Base-by-base conservation (phyloP, 2,329 filamentous ascomycete genomes). In the Diaporthe sp. region DNA sequence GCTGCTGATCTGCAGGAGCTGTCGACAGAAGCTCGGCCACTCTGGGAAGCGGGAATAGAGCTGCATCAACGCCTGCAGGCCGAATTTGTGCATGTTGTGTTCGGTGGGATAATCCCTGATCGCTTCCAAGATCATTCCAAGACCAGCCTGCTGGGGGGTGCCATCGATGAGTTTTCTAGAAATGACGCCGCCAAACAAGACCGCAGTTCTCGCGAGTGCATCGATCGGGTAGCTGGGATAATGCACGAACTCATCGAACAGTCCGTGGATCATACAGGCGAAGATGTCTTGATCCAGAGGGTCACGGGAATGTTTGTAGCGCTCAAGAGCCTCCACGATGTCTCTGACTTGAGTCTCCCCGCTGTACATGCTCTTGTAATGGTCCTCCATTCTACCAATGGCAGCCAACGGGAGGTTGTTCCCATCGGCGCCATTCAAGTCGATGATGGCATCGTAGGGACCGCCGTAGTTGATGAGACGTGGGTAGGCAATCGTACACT, bases 311-410 rank as follows among this genome's bases (percentile, higher is more conserved):
- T 92, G 92, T 83, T 99, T 98, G 86, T 98, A 98, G 74, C 91
- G 90, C 78, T 95, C 93, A 81, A 99, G 90, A 53, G 95, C 91
- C 77, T 94, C 92, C 71, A 99, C 94, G 78, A 99, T 94, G 73
- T 95, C 92, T 73, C 95, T 92, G 25, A 98, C 94, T 77, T 96
- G 93, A 28, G 96, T 92, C 79, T 98, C 95, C 78, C 95, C 94
- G 78, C 95, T 94, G 82, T 99, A 99, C 96, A 99, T 98, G 81
- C 94, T 94, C 85, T 98, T 98, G 84, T 98, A 99, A 78, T 98
- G 93, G 79, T 98, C 95, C 81, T 98, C 96, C 97, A 99, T 99
- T 83, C 95, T 94, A 78, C 90, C 92, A 79, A 98, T 96, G 72
- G 96, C 95, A 31, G 92, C 92, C 28, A 90, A 88, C 0, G 96